Evolutionary conservation across 352 stramenopile genomes (phyloP).

Genomic region (Pelagophyceae sp.): DNA sequence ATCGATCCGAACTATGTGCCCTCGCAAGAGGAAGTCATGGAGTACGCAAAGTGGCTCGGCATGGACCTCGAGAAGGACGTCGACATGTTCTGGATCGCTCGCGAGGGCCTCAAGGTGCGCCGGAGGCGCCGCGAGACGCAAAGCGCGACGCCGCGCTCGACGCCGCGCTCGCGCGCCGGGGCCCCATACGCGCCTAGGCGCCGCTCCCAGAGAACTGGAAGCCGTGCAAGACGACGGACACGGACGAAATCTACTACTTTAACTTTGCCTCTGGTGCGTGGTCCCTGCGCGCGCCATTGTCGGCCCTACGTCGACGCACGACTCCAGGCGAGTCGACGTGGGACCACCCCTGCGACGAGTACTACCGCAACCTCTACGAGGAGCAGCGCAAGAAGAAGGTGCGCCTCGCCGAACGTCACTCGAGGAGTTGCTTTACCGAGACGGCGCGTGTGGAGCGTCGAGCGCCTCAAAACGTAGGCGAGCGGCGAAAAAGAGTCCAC

Average conservation of each 20-base stretch:
- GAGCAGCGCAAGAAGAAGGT: slow-evolving; percentile 68
- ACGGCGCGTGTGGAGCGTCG: slow-evolving; percentile 6
- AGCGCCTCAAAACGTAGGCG: neutral
- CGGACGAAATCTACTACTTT: slow-evolving; percentile 91
- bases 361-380: slow-evolving; percentile 81
- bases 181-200: slow-evolving; percentile 35
- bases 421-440: slow-evolving; percentile 8
- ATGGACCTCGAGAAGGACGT: slow-evolving; percentile 80
- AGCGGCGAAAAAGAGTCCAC: slow-evolving; percentile 26
- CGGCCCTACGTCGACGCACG: too few relatives aligned
- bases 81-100: slow-evolving; percentile 84
- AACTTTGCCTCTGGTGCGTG: slow-evolving; percentile 76
- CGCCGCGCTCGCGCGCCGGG: neutral
- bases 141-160: neutral
- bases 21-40: slow-evolving; percentile 72
- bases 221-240: slow-evolving; percentile 85
- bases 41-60: slow-evolving; percentile 88
- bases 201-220: slow-evolving; percentile 87
- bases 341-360: slow-evolving; percentile 87
- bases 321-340: slow-evolving; percentile 79
- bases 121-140: neutral
- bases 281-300: too few relatives aligned
- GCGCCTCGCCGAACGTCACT: slow-evolving; percentile 18
- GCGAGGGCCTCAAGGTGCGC: slow-evolving; percentile 66
- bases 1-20: slow-evolving; percentile 89